phyloP scores from a whole-genome alignment of 192 early-diverging fungal species.

The Umbelopsis ramanniana region DNA sequence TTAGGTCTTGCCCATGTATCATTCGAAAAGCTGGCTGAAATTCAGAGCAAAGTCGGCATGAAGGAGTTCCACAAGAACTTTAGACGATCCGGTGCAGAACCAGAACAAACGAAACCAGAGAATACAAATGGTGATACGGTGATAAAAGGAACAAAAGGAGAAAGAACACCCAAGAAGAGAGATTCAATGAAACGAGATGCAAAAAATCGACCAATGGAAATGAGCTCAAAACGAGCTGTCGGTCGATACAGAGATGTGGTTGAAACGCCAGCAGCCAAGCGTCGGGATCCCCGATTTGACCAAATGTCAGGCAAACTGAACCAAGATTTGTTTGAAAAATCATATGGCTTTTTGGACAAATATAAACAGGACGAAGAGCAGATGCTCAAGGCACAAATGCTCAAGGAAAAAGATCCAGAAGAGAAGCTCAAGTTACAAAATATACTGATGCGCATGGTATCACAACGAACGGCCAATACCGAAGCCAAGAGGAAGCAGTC shows the following conservation, averaged over 20 bases:
- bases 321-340: slow-evolving; percentile 89
- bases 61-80: slow-evolving; percentile 60
- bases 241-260: slow-evolving; percentile 74
- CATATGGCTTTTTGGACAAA: slow-evolving; percentile 88
- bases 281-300: slow-evolving; percentile 95
- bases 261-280: slow-evolving; percentile 62
- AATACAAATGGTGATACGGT: slow-evolving; percentile 41
- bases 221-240: slow-evolving; percentile 78
- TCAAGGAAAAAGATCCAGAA: slow-evolving; percentile 66
- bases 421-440: slow-evolving; percentile 63
- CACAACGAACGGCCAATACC: slow-evolving; percentile 22
- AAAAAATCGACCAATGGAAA: slow-evolving; percentile 71
- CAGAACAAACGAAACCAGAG: slow-evolving; percentile 36
- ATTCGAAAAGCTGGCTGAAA: slow-evolving; percentile 79
- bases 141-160: slow-evolving; percentile 45
- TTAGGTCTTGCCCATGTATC: slow-evolving; percentile 74
- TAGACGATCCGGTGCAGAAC: slow-evolving; percentile 38
- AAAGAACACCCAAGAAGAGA: slow-evolving; percentile 44
- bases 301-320: slow-evolving; percentile 87
- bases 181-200: slow-evolving; percentile 39
- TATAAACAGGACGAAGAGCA: slow-evolving; percentile 79
- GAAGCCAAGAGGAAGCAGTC: slow-evolving; percentile 49
- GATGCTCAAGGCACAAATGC: slow-evolving; percentile 63
- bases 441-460: slow-evolving; percentile 69
- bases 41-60: slow-evolving; percentile 73